Percentiles rank a stretch among this genome's conserved stretches.
phyloP scores from a whole-genome alignment of 352 stramenopile genomes.

The Phytophthora ramorum region DNA sequence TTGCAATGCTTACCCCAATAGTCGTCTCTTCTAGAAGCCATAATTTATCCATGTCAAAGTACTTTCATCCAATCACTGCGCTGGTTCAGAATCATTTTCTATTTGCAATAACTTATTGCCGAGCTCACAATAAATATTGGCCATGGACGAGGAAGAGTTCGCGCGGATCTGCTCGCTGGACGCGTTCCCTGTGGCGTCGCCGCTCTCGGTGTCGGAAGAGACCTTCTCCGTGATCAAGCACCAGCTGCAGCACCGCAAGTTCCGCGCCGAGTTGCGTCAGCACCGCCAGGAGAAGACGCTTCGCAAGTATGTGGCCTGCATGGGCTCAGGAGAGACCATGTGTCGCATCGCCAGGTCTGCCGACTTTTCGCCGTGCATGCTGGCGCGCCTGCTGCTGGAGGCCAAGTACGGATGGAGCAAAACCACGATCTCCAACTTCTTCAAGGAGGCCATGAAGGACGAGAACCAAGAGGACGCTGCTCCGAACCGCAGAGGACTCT shows the following conservation, averaged over 20 bases:
- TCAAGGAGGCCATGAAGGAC: constrained; percentile 58
- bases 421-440: constrained; percentile 69
- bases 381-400: constrained; percentile 69
- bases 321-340: constrained; percentile 44
- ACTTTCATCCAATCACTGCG: constrained; percentile 8
- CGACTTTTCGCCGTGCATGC: constrained; percentile 72
- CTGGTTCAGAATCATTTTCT: not conserved
- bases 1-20: constrained; percentile 8
- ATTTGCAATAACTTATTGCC: too few relatives aligned
- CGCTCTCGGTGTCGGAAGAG: constrained; percentile 55
- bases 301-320: constrained; percentile 55
- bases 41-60: constrained; percentile 31
- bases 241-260: constrained; percentile 55
- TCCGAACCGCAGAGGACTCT: constrained; percentile 32
- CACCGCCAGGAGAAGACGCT: constrained; percentile 71
- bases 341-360: constrained; percentile 50
- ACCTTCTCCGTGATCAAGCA: constrained; percentile 67
- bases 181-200: constrained; percentile 29
- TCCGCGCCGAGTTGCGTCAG: constrained; percentile 49
- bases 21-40: constrained; percentile 6
- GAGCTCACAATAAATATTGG: not conserved
- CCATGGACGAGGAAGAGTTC: constrained; percentile 63
- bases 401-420: constrained; percentile 66
- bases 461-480: constrained; percentile 9
- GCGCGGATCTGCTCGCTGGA: constrained; percentile 53